Evolutionary conservation across 106 monocot genomes (phyloP).

Genomic region (Dendrobium huoshanense): DNA sequence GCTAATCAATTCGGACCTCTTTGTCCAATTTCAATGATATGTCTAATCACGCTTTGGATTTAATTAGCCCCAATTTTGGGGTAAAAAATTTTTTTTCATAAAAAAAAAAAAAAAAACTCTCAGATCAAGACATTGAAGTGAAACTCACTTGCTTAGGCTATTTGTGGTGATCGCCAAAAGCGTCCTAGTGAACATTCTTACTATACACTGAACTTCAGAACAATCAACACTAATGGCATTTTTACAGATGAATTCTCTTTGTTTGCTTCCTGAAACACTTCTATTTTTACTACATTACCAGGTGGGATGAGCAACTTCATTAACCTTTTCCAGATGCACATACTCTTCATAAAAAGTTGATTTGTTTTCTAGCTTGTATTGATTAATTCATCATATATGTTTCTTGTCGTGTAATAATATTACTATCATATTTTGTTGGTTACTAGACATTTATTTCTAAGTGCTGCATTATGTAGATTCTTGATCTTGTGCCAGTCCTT

Average conservation of each 20-base stretch:
- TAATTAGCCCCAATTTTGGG: not conserved
- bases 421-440: not conserved
- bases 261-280: not conserved
- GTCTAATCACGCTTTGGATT: no score
- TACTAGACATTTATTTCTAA: not conserved
- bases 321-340: not conserved
- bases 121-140: not conserved
- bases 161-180: not conserved
- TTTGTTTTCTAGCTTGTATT: not conserved
- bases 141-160: not conserved
- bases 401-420: not conserved
- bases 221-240: not conserved
- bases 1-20: no score
- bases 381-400: no score
- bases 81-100: not conserved
- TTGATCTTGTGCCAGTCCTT: slow-evolving; percentile 76
- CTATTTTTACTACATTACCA: not conserved
- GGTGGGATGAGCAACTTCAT: not conserved
- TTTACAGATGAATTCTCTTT: not conserved
- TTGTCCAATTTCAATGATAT: no score
- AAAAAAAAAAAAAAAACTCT: not conserved
- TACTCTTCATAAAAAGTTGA: no score
- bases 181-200: not conserved
- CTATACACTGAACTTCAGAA: not conserved
- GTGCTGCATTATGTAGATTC: not conserved